Evolutionary conservation across 176 grass and related monocot genomes (phyloP).

Genomic region (Microstegium vimineum): DNA sequence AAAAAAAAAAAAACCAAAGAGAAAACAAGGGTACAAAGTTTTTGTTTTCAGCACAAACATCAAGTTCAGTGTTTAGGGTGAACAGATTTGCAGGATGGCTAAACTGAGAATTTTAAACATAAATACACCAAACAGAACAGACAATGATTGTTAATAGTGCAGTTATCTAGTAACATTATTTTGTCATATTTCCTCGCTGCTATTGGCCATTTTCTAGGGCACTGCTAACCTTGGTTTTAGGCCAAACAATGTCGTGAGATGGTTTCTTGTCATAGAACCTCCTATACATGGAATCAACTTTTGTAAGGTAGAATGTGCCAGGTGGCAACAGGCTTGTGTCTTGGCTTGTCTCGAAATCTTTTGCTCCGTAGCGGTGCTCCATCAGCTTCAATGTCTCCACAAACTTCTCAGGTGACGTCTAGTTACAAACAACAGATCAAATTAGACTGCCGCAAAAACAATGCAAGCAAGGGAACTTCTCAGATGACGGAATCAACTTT

Average conservation of each 20-base stretch:
- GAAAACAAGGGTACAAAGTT: background rate
- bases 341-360: constrained; percentile 70
- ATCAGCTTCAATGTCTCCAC: constrained; percentile 70
- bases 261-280: constrained; percentile 63
- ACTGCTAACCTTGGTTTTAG: constrained; percentile 15
- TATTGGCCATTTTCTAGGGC: constrained; percentile 32
- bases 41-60: constrained; percentile 9
- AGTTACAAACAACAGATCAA: constrained; percentile 14
- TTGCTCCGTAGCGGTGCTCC: constrained; percentile 71
- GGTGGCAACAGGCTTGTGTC: constrained; percentile 58
- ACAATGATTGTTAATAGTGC: background rate
- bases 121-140: constrained; percentile 24
- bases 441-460: background rate
- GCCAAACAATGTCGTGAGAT: background rate
- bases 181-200: background rate
- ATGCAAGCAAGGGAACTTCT: background rate
- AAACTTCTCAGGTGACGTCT: constrained; percentile 69
- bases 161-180: background rate
- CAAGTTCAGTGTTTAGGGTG: background rate
- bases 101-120: background rate
- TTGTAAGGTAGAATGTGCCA: constrained; percentile 79
- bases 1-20: too few species aligned
- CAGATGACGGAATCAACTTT: background rate
- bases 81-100: background rate
- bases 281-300: constrained; percentile 80